Evolutionary conservation across 1,139 yeast genomes (phyloP).

Genomic region (Candida glucosophila): DNA sequence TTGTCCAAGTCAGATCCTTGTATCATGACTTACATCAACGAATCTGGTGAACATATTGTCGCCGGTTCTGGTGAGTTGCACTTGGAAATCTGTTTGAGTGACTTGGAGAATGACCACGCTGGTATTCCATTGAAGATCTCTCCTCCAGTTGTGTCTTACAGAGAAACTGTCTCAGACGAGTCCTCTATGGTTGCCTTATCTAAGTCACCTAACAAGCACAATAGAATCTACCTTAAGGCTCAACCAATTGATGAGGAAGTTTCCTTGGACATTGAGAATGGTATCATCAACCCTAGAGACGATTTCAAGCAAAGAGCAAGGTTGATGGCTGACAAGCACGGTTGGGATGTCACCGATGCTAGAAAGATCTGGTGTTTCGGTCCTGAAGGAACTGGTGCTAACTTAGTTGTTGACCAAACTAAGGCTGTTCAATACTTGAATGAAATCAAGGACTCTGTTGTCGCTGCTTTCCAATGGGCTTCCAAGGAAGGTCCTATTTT

Average conservation of each 20-base stretch:
- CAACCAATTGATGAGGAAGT: conserved; percentile 94
- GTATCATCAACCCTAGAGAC: conserved; percentile 90
- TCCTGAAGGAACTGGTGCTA: conserved; percentile 99
- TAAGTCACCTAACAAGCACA: conserved; percentile 99
- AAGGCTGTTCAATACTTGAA: conserved; percentile 99
- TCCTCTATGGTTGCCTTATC: conserved; percentile 95
- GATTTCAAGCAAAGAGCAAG: conserved; percentile 99
- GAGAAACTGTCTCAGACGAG: conserved; percentile 94
- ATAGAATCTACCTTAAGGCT: conserved; percentile 98
- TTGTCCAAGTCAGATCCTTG: conserved; percentile 99
- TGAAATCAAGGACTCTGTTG: conserved; percentile 99
- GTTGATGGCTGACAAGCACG: conserved; percentile 97
- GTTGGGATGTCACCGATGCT: conserved; percentile 99
- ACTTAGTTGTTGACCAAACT: conserved; percentile 98
- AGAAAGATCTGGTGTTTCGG: conserved; percentile 99
- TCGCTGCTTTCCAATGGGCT: conserved; percentile 99
- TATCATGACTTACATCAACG: conserved; percentile 80
- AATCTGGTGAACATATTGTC: conserved; percentile 99
- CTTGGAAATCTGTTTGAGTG: conserved; percentile 94
- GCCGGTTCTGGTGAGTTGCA: conserved; percentile 99
- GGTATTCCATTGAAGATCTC: conserved; percentile 98
- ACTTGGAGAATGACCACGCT: conserved; percentile 98
- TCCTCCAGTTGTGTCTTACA: conserved; percentile 97
- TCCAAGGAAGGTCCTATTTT: conserved; percentile 98
- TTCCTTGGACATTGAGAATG: conserved; percentile 84